Evolutionary conservation across 163 green algal genomes (phyloP).

Genomic region (Prototheca wickerhamii): DNA sequence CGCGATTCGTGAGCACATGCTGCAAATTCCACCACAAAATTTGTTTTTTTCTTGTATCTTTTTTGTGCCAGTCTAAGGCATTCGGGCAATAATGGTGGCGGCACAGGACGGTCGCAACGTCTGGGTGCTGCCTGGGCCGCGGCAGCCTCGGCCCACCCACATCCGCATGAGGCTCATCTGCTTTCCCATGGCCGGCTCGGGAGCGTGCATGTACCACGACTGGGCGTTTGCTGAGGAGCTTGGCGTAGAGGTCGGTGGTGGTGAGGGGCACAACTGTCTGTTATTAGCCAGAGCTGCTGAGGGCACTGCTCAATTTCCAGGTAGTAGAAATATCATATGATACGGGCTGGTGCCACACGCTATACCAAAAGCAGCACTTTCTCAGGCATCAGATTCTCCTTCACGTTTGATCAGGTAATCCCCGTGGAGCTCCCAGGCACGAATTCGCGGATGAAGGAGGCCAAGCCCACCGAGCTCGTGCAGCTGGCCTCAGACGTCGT

Average conservation of each 20-base stretch:
- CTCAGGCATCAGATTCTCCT: background rate
- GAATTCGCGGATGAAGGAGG: conserved; percentile 34
- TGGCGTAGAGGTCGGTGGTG: conserved; percentile 23
- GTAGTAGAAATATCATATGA: background rate
- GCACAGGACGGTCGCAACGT: background rate
- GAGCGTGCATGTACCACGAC: conserved; percentile 39
- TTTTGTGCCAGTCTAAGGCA: background rate
- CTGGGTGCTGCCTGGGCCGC: background rate
- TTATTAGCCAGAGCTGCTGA: background rate
- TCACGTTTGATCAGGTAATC: conserved; percentile 24
- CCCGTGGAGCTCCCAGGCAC: conserved; percentile 47
- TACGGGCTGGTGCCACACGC: background rate
- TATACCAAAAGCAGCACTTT: too few relatives aligned
- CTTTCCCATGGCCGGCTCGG: conserved; percentile 37
- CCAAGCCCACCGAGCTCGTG: conserved; percentile 11
- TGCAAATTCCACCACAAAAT: background rate
- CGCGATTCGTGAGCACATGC: background rate
- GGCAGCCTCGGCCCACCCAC: too few relatives aligned
- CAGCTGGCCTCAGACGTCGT: conserved; percentile 18
- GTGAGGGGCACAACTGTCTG: background rate
- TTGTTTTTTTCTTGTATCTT: background rate
- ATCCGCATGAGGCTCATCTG: conserved; percentile 18
- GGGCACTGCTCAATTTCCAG: background rate
- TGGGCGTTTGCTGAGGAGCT: conserved; percentile 25
- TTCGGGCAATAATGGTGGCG: background rate